Evolutionary conservation across 1,139 yeast genomes (phyloP), one percentile per base, ranked within the genome.

Genomic region (Casaregolazyma suthepensis): DNA sequence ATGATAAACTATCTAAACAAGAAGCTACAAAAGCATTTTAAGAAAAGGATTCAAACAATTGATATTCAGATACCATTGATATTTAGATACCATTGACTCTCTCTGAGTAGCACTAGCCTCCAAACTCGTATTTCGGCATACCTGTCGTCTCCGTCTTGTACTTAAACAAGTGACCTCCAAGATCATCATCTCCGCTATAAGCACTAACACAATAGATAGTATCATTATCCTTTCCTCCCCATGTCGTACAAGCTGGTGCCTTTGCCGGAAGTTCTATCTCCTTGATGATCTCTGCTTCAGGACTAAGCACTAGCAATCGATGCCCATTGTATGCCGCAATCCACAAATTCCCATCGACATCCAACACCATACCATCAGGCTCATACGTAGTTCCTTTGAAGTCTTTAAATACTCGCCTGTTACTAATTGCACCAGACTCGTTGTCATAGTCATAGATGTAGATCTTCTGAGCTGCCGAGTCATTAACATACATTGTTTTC

Each of bases 361-460:
- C 83, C 60, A 85, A 71, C 22, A 84, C 77, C 61, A 86, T 76
- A 38, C 97, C 97, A 68, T 89, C 97, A 0, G 96, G 96, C 63
- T 82, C 93, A 1, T 70, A 66, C 52, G 70, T 70, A 1, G 71
- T 58, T 15, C 72, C 70, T 44, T 68, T 69, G 37, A 78, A 83
- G 71, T 59, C 55, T 26, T 50, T 46, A 40, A 76, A 77, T 17
- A 66, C 56, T 44, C 68, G 63, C 53, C 77, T 76, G 63, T 81
- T 77, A 38, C 75, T 59, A 47, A 83, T 66, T 18, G 63, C 64
- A 46, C 81, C 81, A 2, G 76, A 68, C 15, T 65, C 70, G 44
- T 65, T 58, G 63, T 84, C 81, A 63, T 78, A 84, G 65, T 85
- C 85, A 63, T 75, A 85, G 57, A 75, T 73, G 77, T 82, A 87